Evolutionary conservation across 163 green algal species (phyloP), one percentile per base, ranked within the genome.

Genomic region (Coccomyxa subellipsoidea): DNA sequence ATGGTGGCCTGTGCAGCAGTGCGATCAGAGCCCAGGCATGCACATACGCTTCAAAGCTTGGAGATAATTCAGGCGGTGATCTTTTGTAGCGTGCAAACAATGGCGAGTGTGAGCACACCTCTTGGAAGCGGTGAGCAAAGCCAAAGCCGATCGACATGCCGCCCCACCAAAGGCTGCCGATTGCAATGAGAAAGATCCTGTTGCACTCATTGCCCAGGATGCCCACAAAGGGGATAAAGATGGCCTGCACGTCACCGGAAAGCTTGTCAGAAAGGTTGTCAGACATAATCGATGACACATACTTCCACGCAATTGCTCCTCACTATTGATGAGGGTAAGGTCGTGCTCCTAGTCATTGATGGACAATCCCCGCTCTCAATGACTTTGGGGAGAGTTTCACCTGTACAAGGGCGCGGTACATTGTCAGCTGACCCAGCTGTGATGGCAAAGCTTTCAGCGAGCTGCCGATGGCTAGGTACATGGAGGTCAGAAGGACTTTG

Each of bases 211-310:
- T 73, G 29, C 66, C 66, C 21, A 73, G n/a, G 27, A 73, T 73
- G 29, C 66, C 66, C 66, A 73, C 66, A 34, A 73, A 32, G 29
- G 66, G 66, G n/a, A 73, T 73, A 23, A 73, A 73, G 66, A 73
- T 73, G 27, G 66, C 66, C 66, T 73, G 66, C 66, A 6, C 7
- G 32, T 12, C 47, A 59, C 21, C 21, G 47, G 47, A 27, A 18
- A 59, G 3, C 47, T 18, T 59, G 3, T 59, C 47, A 59, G 47
- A 12, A 59, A 59, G 47, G 15, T 27, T 21, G 47, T n/a, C n/a
- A n/a, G n/a, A n/a, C n/a, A n/a, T n/a, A n/a, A n/a, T n/a, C n/a
- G n/a, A n/a, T n/a, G n/a, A n/a, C n/a, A n/a, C n/a, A n/a, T n/a
- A n/a, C n/a, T n/a, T n/a, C n/a, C n/a, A n/a, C n/a, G n/a, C n/a